These are phyloP conservation scores for Paracoccidioides brasiliensis DNA, from an alignment of 2,329 filamentous ascomycete species.

Conservation along the genomic window DNA sequence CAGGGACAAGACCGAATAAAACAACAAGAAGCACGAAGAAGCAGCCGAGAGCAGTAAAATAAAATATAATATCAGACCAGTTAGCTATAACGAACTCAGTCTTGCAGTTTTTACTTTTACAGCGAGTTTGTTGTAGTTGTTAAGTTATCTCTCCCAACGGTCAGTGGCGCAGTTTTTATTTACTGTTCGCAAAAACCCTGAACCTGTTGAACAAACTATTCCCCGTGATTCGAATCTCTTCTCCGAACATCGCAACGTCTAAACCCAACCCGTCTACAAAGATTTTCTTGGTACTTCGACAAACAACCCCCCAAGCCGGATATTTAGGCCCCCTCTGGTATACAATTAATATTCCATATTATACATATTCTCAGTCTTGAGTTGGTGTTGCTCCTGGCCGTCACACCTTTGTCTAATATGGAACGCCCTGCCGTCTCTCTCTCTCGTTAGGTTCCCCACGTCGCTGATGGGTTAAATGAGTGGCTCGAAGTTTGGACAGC, in stretches of 20 bases:
- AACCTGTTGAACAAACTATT: not conserved
- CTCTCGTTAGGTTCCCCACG: not conserved
- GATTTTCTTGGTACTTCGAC: not conserved
- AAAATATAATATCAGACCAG: too few species aligned
- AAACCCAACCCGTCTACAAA: not conserved
- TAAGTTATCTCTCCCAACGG: not conserved
- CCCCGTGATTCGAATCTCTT: slow-evolving; percentile 3
- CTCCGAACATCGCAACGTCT: not conserved
- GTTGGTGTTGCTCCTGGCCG: not conserved
- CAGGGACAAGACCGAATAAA: too few species aligned
- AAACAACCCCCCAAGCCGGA: not conserved
- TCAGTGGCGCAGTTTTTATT: not conserved
- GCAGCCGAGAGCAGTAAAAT: too few species aligned
- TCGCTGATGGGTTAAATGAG: not conserved
- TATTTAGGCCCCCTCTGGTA: not conserved
- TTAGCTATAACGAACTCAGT: too few species aligned
- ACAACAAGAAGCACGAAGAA: too few species aligned
- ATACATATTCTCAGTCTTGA: not conserved
- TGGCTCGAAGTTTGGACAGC: not conserved
- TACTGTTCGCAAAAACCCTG: too few species aligned
- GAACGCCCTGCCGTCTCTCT: not conserved
- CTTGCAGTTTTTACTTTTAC: too few species aligned
- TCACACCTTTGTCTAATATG: not conserved
- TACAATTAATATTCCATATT: not conserved
- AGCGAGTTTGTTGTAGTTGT: too few species aligned